A percentile compares a stretch with the other conserved stretches of the same genome.
Evolutionary conservation across 768 basidiomycete species (phyloP).

Genomic region (Suillus spraguei): DNA sequence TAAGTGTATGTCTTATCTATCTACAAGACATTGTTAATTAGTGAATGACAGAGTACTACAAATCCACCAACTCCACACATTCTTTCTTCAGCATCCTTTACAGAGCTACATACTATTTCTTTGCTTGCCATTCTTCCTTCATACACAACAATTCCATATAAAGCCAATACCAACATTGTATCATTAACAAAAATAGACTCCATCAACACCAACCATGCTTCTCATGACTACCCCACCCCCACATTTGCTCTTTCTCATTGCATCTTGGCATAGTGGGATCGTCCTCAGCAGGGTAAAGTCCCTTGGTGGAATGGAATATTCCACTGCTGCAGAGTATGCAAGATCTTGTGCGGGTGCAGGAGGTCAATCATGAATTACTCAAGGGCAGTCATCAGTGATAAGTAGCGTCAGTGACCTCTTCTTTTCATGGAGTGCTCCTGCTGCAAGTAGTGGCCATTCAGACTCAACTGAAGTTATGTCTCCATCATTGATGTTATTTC

Average conservation of each 20-base stretch:
- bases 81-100: slow-evolving; percentile 56
- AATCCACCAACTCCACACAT: slow-evolving; percentile 57
- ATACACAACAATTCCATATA: slow-evolving; percentile 37
- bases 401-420: slow-evolving; percentile 40
- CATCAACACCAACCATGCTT: slow-evolving; percentile 9
- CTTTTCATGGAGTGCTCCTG: slow-evolving; percentile 68
- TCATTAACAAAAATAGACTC: slow-evolving; percentile 38
- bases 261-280: slow-evolving; percentile 65
- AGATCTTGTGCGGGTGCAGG: slow-evolving; percentile 30
- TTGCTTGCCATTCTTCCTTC: slow-evolving; percentile 44
- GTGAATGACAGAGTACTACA: slow-evolving; percentile 52
- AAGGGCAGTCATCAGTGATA: slow-evolving; percentile 23
- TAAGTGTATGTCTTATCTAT: slow-evolving; percentile 35
- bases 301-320: slow-evolving; percentile 61
- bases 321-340: slow-evolving; percentile 47
- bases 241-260: slow-evolving; percentile 63
- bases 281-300: slow-evolving; percentile 67
- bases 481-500: neutral
- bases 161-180: slow-evolving; percentile 42
- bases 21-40: neutral
- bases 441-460: slow-evolving; percentile 29
- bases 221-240: slow-evolving; percentile 36
- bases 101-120: slow-evolving; percentile 51
- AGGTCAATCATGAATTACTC: slow-evolving; percentile 14
- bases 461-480: slow-evolving; percentile 10